A percentile compares a stretch with the other conserved stretches of the same genome.
These are phyloP conservation scores for Camptophora hylomeconis DNA, from an alignment of 2,329 filamentous ascomycete species.

Conservation along the genomic window DNA sequence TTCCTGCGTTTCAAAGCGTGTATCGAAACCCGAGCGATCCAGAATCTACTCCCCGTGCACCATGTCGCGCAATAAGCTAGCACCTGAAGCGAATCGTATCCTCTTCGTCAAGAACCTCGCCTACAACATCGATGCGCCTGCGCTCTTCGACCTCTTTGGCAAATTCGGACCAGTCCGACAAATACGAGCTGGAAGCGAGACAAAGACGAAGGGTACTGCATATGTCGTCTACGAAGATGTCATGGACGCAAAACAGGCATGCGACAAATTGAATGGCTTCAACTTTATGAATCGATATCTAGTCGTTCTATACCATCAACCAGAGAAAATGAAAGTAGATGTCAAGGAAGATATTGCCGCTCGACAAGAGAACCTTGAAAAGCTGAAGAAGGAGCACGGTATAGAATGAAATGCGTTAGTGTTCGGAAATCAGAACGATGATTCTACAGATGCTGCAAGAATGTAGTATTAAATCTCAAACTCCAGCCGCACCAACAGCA, in stretches of 20 bases:
- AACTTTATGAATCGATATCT: slow-evolving; percentile 99
- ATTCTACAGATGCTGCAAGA: too few relatives aligned
- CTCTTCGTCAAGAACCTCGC: slow-evolving; percentile 99
- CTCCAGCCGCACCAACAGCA: too few relatives aligned
- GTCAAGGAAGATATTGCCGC: slow-evolving; percentile 89
- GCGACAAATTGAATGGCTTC: slow-evolving; percentile 99
- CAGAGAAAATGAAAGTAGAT: slow-evolving; percentile 60
- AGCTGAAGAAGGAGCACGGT: slow-evolving; percentile 92
- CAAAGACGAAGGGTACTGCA: slow-evolving; percentile 93
- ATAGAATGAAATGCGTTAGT: slow-evolving; percentile 93
- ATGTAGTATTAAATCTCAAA: too few relatives aligned
- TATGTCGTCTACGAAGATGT: slow-evolving; percentile 99
- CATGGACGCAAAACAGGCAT: slow-evolving; percentile 95
- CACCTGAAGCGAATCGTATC: slow-evolving; percentile 99
- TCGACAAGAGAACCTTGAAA: slow-evolving; percentile 93
- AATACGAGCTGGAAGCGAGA: slow-evolving; percentile 95
- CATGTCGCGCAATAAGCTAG: slow-evolving; percentile 54
- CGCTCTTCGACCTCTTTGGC: slow-evolving; percentile 96
- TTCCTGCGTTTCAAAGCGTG: too few relatives aligned
- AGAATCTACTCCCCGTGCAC: slow-evolving; percentile 1
- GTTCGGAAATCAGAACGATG: not conserved
- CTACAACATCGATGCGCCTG: slow-evolving; percentile 97
- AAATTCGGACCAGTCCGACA: slow-evolving; percentile 95
- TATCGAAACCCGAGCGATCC: too few relatives aligned
- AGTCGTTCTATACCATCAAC: slow-evolving; percentile 70